These are phyloP conservation scores for Sporisorium exsertum DNA, from an alignment of 1,284 basidiomycete genomes.

Conservation along the genomic window DNA sequence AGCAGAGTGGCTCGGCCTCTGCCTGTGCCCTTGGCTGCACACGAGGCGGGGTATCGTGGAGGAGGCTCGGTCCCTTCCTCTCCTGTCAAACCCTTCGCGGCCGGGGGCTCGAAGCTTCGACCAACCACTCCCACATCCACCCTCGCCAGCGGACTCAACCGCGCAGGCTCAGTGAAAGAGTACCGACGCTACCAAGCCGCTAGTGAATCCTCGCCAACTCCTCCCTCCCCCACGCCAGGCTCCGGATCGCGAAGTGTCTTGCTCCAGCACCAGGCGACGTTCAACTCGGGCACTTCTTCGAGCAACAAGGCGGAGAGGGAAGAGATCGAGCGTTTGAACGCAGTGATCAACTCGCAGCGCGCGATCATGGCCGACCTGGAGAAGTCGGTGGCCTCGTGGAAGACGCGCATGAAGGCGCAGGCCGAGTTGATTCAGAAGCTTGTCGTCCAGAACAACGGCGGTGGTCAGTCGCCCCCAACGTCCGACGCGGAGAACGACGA, in stretches of 20 bases:
- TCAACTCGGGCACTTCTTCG: not conserved
- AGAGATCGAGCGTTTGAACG: slow-evolving; percentile 61
- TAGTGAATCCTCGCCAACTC: not conserved
- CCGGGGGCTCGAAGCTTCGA: slow-evolving; percentile 25
- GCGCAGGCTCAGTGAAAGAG: slow-evolving; percentile 59
- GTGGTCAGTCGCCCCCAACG: slow-evolving; percentile 9
- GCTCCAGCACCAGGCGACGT: slow-evolving; percentile 14
- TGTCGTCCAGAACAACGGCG: slow-evolving; percentile 19
- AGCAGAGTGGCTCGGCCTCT: slow-evolving; percentile 19
- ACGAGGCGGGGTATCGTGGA: slow-evolving; percentile 1
- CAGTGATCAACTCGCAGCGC: slow-evolving; percentile 56
- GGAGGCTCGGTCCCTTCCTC: slow-evolving; percentile 28
- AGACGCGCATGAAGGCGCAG: slow-evolving; percentile 51
- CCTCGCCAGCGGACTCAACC: slow-evolving; percentile 13
- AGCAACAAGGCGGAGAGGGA: slow-evolving; percentile 40
- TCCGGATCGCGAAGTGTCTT: slow-evolving; percentile 25
- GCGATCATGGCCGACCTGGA: slow-evolving; percentile 63
- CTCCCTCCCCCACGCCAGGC: slow-evolving; percentile 12
- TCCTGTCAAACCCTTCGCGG: slow-evolving; percentile 24
- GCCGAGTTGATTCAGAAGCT: slow-evolving; percentile 59
- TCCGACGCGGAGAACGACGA: slow-evolving; percentile 31
- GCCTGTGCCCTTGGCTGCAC: slow-evolving; percentile 17
- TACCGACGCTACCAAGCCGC: slow-evolving; percentile 37
- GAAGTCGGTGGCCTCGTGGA: slow-evolving; percentile 57
- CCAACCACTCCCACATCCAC: not conserved